These are phyloP conservation scores for Penicillium sp. DNA, from an alignment of 2,329 filamentous ascomycete genomes.

Conservation along the genomic window DNA sequence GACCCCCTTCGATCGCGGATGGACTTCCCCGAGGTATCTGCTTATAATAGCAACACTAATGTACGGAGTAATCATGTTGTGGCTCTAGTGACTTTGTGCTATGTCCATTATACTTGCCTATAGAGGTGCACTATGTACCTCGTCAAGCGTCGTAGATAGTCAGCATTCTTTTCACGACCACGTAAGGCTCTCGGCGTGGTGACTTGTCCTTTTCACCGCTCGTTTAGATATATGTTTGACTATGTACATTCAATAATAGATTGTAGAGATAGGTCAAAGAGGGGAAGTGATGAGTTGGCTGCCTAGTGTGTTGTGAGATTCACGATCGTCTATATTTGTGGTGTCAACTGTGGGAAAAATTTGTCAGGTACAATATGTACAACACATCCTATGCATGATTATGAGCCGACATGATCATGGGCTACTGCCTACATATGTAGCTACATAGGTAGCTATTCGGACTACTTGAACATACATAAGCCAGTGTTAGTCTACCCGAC, in stretches of 20 bases:
- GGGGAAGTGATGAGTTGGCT: slow-evolving; percentile 3
- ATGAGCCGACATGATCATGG: background rate
- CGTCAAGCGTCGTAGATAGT: background rate
- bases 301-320: background rate
- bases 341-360: background rate
- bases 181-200: background rate
- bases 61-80: background rate
- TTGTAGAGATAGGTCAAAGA: background rate
- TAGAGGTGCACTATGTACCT: background rate
- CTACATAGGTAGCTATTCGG: background rate
- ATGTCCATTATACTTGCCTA: slow-evolving; percentile 1
- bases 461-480: background rate
- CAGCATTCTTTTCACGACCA: background rate
- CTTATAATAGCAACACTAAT: background rate
- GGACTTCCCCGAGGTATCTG: background rate
- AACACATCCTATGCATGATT: slow-evolving; percentile 7
- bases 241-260: background rate
- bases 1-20: background rate
- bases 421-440: background rate
- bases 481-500: slow-evolving; percentile 4
- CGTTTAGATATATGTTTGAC: background rate
- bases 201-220: slow-evolving; percentile 11
- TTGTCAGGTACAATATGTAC: slow-evolving; percentile 11
- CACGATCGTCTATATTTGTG: background rate
- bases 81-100: background rate